Conservation (phyloP, 306 rosid genomes). For the Amphicarpaea edgeworthii region DNA sequence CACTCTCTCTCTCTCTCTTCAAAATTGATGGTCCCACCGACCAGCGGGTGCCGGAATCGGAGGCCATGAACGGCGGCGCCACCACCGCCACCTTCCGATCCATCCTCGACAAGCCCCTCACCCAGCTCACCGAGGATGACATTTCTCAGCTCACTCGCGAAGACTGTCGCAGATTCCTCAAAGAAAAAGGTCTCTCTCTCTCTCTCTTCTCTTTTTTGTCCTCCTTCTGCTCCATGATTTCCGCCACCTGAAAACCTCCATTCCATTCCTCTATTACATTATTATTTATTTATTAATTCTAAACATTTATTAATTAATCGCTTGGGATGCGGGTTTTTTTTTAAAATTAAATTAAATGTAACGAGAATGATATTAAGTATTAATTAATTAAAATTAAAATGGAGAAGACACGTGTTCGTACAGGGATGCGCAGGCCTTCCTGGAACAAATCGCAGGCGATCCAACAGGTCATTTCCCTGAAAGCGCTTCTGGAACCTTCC, state of each 20-base stretch:
- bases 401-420: conserved; percentile 73
- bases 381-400: neutral
- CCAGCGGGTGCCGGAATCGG: conserved; percentile 41
- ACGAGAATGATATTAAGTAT: neutral
- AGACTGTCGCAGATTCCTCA: conserved; percentile 95
- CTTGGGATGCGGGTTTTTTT: conserved; percentile 24
- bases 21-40: conserved; percentile 46
- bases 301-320: conserved; percentile 1
- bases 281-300: neutral
- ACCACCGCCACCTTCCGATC: conserved; percentile 70
- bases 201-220: conserved; percentile 30
- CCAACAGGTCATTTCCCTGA: conserved; percentile 97
- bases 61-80: conserved; percentile 70
- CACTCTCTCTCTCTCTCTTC: conserved; percentile 13
- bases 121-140: conserved; percentile 96
- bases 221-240: conserved; percentile 50
- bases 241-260: conserved; percentile 60
- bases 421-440: conserved; percentile 99
- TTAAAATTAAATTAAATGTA: too few species aligned
- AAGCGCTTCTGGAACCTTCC: conserved; percentile 89
- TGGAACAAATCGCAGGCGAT: conserved; percentile 99
- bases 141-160: conserved; percentile 99
- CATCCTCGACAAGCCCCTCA: conserved; percentile 90
- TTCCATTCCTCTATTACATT: conserved; percentile 12
- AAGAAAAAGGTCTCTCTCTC: conserved; percentile 74